Evolutionary conservation across 2,329 filamentous ascomycete genomes (phyloP), one percentile per base, ranked within the genome.

Genomic region (Cryphonectria carpinicola): DNA sequence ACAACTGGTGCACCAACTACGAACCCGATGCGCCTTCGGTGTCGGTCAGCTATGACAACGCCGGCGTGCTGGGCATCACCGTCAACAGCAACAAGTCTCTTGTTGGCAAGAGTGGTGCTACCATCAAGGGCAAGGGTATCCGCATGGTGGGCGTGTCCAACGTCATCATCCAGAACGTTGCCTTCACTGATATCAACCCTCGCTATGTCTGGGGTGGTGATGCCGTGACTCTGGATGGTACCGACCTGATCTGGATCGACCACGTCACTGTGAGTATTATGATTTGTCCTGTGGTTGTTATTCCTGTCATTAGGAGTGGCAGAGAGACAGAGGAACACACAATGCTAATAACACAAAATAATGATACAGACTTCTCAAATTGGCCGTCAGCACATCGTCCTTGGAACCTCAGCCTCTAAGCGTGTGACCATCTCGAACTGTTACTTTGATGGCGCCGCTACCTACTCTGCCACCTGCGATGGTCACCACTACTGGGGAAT

Each of bases 131-230:
- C 75, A 88, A 88, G 80, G 87, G 87, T 72, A 78, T 88, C 32
- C 83, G 85, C 39, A 82, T 87, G 25, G 79, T 81, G 66, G 81
- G 80, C 68, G 82, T 82, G 28, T 83, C 78, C 76, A 89, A 90
- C 78, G 80, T 91, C 77, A 90, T 90, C 76, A 85, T 90, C 78
- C 88, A 88, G 82, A 89, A 87, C 79, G 80, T 88, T 70, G 82
- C 84, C 68, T 82, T 88, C 76, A 87, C 85, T 66, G 80, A 86
- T 67, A 79, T 89, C 67, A 89, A 89, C 81, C 83, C 86, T 17
- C 75, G 86, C 76, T 87, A 87, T 75, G 86, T 89, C 74, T 89
- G 87, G 87, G 87, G 87, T 69, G 87, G 87, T 68, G 87, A 89
- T 77, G 87, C 84, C 58, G 86, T 89, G 76, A 87, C 85, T 56